Base-by-base conservation (phyloP, 2,329 filamentous ascomycete species). In the Colletotrichum lentis region DNA sequence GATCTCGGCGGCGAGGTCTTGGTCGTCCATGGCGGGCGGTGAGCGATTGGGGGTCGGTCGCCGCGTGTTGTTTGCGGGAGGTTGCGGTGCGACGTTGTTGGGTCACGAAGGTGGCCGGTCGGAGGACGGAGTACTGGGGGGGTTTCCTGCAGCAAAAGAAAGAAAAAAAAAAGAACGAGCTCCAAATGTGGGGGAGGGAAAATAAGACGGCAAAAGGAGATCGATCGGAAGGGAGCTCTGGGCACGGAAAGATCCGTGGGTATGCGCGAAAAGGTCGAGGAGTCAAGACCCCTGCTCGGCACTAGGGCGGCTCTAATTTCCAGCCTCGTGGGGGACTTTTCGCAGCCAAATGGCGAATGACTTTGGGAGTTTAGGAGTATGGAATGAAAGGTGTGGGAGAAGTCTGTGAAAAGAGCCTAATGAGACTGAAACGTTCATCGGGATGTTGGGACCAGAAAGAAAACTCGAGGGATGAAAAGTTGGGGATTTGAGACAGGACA, bases 1-100 rank as follows among this genome's bases (percentile, higher is more conserved):
- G 39, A 52, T n/a, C 3, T 65, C 66, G 20, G 64, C 39, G 37
- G 31, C 46, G 46, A 71, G 65, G 61, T 76, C 74, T 55, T 73
- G 67, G 18, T 63, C 53, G 68, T 69, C 63, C 65, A 70, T 70
- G 44, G 64, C 27, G 5, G 63, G 56, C 52, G 59, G 41, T 53
- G 35, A 41, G 43, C 8, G 16, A 20, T 49, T 41, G 37, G 31
- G 31, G 31, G 4, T 46, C 22, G 20, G 49, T 31, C 27, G 31
- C 27, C 2, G n/a, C 10, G 18, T 18, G 20, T 20, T 16, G 16
- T 37, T 22, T 1, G 27, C 31, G 46, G 61, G 50, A 22, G 3
- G n/a, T 16, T 22, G 31, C n/a, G 54, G 7, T 5, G 43, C 11
- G 44, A 18, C n/a, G 52, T 10, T 6, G 54, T 37, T 39, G 46